Percentiles rank a stretch among this genome's conserved stretches.
Evolutionary conservation across 2,329 filamentous ascomycete species (phyloP).

Genomic region (Colletotrichum musicola): DNA sequence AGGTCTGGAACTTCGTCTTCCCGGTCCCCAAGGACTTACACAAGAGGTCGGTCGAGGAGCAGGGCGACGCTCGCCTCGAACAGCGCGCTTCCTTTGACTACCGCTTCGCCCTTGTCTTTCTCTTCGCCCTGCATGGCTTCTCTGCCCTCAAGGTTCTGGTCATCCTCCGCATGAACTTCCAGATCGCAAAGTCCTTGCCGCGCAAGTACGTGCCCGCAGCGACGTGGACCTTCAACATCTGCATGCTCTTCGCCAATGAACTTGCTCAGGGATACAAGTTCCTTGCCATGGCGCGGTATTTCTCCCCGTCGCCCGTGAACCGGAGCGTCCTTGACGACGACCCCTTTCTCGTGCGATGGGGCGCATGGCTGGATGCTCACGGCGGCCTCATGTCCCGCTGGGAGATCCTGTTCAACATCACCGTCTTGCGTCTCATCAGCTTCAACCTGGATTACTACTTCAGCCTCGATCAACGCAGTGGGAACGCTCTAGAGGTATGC

Average conservation of each 20-base stretch:
- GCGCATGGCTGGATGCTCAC: conserved; percentile 79
- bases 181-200: conserved; percentile 79
- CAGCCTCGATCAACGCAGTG: conserved; percentile 75
- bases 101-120: conserved; percentile 82
- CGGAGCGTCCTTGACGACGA: conserved; percentile 51
- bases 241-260: conserved; percentile 90
- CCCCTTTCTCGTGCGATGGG: conserved; percentile 69
- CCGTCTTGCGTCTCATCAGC: conserved; percentile 90
- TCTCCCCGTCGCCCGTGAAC: conserved; percentile 53
- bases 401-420: conserved; percentile 99
- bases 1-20: conserved; percentile 72
- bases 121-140: conserved; percentile 84
- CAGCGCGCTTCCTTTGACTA: conserved; percentile 87
- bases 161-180: conserved; percentile 87
- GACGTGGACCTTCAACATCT: conserved; percentile 93
- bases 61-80: conserved; percentile 70
- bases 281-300: conserved; percentile 68
- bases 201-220: conserved; percentile 76
- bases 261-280: conserved; percentile 82
- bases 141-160: conserved; percentile 84
- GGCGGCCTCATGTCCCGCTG: conserved; percentile 89
- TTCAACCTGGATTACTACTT: conserved; percentile 99
- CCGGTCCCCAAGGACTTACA: conserved; percentile 49
- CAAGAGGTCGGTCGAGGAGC: conserved; percentile 50
- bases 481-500: conserved; percentile 84